A percentile compares a stretch with the other conserved stretches of the same genome.
These are phyloP conservation scores for Mycosphaerella sp. DNA, from an alignment of 2,329 filamentous ascomycete species.

Conservation along the genomic window DNA sequence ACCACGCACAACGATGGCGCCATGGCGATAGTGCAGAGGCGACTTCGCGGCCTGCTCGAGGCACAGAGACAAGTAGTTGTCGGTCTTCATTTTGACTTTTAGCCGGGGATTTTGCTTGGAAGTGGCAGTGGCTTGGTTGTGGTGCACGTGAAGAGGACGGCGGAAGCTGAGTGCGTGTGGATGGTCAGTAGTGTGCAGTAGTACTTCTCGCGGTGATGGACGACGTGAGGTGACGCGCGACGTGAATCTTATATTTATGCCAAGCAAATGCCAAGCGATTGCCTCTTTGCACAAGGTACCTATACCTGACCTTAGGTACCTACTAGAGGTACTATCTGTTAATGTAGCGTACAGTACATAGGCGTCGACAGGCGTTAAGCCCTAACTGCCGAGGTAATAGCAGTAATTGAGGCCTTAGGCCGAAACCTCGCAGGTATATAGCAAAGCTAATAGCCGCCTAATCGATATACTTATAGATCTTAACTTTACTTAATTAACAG, in stretches of 20 bases:
- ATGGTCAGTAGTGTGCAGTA: constrained; percentile 4
- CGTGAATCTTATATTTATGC: neutral
- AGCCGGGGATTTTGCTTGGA: constrained; percentile 10
- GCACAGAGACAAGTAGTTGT: constrained; percentile 47
- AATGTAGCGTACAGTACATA: no score
- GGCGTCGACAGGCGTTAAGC: no score
- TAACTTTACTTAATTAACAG: no score
- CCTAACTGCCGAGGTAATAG: no score
- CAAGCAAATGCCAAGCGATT: neutral
- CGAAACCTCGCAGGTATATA: no score
- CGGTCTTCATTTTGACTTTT: constrained; percentile 39
- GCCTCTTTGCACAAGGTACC: neutral
- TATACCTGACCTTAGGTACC: no score
- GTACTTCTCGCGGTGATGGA: neutral
- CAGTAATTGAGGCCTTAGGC: no score
- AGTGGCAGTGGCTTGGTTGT: constrained; percentile 1
- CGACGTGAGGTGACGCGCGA: neutral
- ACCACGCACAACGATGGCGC: constrained; percentile 46
- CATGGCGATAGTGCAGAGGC: constrained; percentile 47
- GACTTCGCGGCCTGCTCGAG: constrained; percentile 48
- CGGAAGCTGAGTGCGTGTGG: neutral
- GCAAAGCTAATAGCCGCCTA: no score
- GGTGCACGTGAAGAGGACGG: constrained; percentile 10
- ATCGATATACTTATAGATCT: no score
- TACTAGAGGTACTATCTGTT: constrained; percentile 1